A percentile compares a stretch with the other conserved stretches of the same genome.
Evolutionary conservation across 352 stramenopile genomes (phyloP).

Genomic region (Phytophthora palmivora): DNA sequence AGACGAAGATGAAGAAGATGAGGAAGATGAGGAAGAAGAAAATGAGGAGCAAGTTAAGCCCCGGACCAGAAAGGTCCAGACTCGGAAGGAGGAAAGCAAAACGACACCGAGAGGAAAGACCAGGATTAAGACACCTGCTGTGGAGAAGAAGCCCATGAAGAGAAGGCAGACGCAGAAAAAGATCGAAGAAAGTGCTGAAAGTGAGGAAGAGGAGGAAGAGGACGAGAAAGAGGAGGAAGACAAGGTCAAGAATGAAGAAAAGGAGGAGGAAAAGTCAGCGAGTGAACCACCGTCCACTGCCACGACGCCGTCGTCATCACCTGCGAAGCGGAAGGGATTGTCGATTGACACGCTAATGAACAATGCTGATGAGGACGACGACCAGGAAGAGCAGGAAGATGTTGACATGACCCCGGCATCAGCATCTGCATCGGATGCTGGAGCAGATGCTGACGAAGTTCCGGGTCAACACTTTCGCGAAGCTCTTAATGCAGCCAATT

Average conservation of each 20-base stretch:
- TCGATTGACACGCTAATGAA: conserved; percentile 72
- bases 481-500: conserved; percentile 40
- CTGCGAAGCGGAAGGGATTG: conserved; percentile 54
- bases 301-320: conserved; percentile 44
- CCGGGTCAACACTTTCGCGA: conserved; percentile 65
- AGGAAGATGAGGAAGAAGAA: conserved; percentile 24
- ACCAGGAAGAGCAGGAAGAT: conserved; percentile 27
- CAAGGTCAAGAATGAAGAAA: conserved; percentile 23
- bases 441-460: conserved; percentile 39
- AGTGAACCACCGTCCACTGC: conserved; percentile 36
- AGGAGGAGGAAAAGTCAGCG: conserved; percentile 29
- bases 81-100: conserved; percentile 25
- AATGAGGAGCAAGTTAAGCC: conserved; percentile 18
- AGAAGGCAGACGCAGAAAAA: conserved; percentile 24
- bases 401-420: conserved; percentile 32
- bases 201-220: conserved; percentile 27
- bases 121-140: conserved; percentile 23
- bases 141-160: conserved; percentile 31
- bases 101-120: conserved; percentile 35
- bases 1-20: conserved; percentile 27
- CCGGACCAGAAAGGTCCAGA: conserved; percentile 23
- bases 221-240: conserved; percentile 16
- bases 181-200: conserved; percentile 39
- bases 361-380: conserved; percentile 42
- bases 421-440: conserved; percentile 32